Percentiles rank a stretch among this genome's conserved stretches.
Conservation (phyloP, 2,329 filamentous ascomycete species). For the Alternaria rosae region DNA sequence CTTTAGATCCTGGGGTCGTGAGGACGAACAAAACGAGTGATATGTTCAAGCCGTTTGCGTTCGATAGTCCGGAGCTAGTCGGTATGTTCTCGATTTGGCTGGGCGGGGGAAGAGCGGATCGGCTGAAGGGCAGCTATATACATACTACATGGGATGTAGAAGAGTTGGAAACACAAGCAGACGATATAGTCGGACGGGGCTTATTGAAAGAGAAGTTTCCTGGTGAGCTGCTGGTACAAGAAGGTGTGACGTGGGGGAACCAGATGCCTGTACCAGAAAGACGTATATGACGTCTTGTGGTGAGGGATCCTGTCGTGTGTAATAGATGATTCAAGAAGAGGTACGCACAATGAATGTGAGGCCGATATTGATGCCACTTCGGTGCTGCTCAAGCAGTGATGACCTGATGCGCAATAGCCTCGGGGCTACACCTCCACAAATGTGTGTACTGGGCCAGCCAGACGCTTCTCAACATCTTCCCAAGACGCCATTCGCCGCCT, state of each 20-base stretch:
- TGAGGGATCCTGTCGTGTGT: too few species aligned
- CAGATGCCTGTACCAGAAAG: not conserved
- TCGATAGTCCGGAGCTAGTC: not conserved
- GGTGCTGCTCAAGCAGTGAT: not conserved
- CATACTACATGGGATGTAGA: not conserved
- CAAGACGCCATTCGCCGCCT: constrained; percentile 34
- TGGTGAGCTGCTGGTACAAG: not conserved
- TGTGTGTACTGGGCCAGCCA: constrained; percentile 20
- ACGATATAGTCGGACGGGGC: not conserved
- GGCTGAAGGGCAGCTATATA: not conserved
- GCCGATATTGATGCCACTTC: not conserved
- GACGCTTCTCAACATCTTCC: constrained; percentile 21
- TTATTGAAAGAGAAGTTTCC: not conserved
- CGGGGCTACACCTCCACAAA: not conserved
- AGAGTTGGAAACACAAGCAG: not conserved
- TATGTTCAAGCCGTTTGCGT: not conserved
- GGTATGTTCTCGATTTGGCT: constrained; percentile 2
- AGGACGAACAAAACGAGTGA: not conserved
- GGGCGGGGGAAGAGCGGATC: not conserved
- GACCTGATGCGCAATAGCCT: not conserved
- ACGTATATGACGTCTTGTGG: not conserved
- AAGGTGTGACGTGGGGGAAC: not conserved
- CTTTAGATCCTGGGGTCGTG: not conserved
- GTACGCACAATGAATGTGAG: not conserved
- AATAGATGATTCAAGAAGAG: too few species aligned